Percentiles rank a stretch among this genome's conserved stretches.
Evolutionary conservation across 2,329 filamentous ascomycete species (phyloP).

Genomic region (Fusarium tuaranense): DNA sequence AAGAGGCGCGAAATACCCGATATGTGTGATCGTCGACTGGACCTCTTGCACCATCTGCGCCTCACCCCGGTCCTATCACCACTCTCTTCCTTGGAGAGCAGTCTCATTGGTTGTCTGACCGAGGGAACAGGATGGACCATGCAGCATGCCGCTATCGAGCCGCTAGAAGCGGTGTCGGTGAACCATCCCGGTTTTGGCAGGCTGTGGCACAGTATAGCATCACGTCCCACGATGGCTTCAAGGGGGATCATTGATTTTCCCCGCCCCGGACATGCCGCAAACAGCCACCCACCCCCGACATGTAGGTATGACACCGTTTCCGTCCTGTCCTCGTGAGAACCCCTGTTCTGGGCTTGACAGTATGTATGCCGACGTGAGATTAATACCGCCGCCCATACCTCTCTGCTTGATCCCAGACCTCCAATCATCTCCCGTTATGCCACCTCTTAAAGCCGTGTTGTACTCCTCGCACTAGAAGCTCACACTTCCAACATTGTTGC

Average conservation of each 20-base stretch:
- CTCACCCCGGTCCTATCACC: constrained; percentile 47
- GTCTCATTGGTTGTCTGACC: constrained; percentile 41
- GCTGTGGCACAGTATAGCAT: constrained; percentile 45
- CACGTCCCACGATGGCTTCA: constrained; percentile 45
- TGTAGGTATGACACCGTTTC: constrained; percentile 45
- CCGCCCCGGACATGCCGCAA: constrained; percentile 43
- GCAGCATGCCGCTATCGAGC: constrained; percentile 45
- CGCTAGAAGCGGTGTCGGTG: constrained; percentile 47
- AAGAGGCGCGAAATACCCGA: constrained; percentile 44
- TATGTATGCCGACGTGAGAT: constrained; percentile 40
- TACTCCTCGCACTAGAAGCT: constrained; percentile 4
- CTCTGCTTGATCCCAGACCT: constrained; percentile 28
- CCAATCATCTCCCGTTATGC: constrained; percentile 27
- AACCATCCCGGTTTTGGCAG: constrained; percentile 43
- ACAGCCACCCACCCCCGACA: constrained; percentile 42
- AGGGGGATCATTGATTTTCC: constrained; percentile 43
- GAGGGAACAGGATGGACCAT: constrained; percentile 40
- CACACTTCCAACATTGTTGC: constrained; percentile 16
- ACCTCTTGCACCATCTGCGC: constrained; percentile 45
- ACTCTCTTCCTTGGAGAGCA: constrained; percentile 41
- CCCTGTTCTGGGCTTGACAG: constrained; percentile 39
- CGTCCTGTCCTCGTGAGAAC: constrained; percentile 44
- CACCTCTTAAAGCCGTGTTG: constrained; percentile 15
- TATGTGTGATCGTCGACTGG: constrained; percentile 44
- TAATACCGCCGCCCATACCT: constrained; percentile 40